Evolutionary conservation across 352 stramenopile species (phyloP).

Genomic region (Phytophthora fragariaefolia): DNA sequence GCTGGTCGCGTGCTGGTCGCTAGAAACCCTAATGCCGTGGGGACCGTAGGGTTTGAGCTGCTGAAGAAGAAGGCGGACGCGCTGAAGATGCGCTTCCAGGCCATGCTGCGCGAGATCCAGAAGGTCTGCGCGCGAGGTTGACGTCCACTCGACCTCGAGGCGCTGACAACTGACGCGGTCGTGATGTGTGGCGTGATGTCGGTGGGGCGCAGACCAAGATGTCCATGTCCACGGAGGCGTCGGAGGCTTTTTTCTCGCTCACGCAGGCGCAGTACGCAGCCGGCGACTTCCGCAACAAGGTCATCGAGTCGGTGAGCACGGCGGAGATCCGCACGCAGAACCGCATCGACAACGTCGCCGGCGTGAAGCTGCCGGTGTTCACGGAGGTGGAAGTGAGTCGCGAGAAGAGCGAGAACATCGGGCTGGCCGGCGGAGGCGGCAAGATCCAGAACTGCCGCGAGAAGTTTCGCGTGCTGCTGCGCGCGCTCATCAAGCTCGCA

Average conservation of each 20-base stretch:
- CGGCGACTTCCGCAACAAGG: slow-evolving; percentile 97
- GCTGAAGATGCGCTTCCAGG: slow-evolving; percentile 96
- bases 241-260: slow-evolving; percentile 97
- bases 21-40: neutral
- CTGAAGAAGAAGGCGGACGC: slow-evolving; percentile 99
- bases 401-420: slow-evolving; percentile 96
- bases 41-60: slow-evolving; percentile 73
- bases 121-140: slow-evolving; percentile 47
- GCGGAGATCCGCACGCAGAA: slow-evolving; percentile 96
- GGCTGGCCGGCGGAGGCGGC: slow-evolving; percentile 96
- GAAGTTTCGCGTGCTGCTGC: slow-evolving; percentile 87
- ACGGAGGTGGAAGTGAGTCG: slow-evolving; percentile 95
- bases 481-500: slow-evolving; percentile 88
- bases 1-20: too few species aligned
- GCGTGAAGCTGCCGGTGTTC: slow-evolving; percentile 99
- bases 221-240: slow-evolving; percentile 90
- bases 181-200: neutral
- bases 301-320: slow-evolving; percentile 96
- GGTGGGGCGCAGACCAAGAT: slow-evolving; percentile 75
- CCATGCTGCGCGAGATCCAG: slow-evolving; percentile 88
- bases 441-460: slow-evolving; percentile 96
- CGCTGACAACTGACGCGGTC: neutral
- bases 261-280: slow-evolving; percentile 98
- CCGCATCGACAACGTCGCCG: slow-evolving; percentile 99
- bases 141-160: neutral